phyloP scores from a whole-genome alignment of 78 protist genomes.

The Corallochytrium limacisporum region DNA sequence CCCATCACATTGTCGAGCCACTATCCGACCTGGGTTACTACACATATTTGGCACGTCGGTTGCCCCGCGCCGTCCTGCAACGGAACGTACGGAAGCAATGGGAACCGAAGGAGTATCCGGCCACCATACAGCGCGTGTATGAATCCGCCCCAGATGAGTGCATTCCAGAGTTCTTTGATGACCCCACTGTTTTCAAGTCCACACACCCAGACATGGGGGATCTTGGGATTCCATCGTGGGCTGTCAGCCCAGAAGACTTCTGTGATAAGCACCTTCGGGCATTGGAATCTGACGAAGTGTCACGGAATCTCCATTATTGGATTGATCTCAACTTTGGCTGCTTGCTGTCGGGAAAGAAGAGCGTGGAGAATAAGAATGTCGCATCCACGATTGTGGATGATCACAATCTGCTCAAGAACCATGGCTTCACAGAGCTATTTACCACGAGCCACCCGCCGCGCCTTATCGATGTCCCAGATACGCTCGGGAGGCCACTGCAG shows the following conservation, averaged over 20 bases:
- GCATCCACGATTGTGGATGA: too few relatives aligned
- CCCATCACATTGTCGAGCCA: slow-evolving; percentile 59
- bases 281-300: slow-evolving; percentile 75
- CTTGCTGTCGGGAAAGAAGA: slow-evolving; percentile 52
- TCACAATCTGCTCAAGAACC: too few relatives aligned
- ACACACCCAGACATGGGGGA: slow-evolving; percentile 64
- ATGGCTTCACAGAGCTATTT: too few relatives aligned
- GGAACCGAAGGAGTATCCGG: slow-evolving; percentile 66
- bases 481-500: too few relatives aligned
- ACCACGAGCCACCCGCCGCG: too few relatives aligned
- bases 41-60: slow-evolving; percentile 56
- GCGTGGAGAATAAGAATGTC: slow-evolving; percentile 44
- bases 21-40: slow-evolving; percentile 55
- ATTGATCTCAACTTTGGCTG: slow-evolving; percentile 89
- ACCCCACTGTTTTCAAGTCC: slow-evolving; percentile 42
- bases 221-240: slow-evolving; percentile 39
- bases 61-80: slow-evolving; percentile 44
- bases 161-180: slow-evolving; percentile 68
- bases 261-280: background rate
- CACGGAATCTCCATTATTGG: slow-evolving; percentile 75
- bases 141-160: slow-evolving; percentile 73
- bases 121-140: slow-evolving; percentile 41
- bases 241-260: background rate
- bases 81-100: slow-evolving; percentile 52
- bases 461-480: too few relatives aligned